Evolutionary conservation across 805 yeast genomes (phyloP), one percentile per base, ranked within the genome.

Genomic region (Metschnikowia hibisci): DNA sequence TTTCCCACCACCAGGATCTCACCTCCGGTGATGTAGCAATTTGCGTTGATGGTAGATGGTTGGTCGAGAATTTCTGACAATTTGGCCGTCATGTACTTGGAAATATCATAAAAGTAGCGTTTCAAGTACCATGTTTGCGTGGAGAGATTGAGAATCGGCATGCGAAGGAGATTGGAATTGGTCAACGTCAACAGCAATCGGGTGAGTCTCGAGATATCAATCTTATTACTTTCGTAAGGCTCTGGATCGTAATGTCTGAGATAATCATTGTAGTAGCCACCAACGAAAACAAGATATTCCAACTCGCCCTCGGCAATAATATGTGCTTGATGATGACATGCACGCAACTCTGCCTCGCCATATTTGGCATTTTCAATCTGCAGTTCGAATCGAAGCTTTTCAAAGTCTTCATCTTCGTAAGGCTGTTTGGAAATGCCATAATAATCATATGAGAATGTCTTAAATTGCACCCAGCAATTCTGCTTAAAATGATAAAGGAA

Each of bases 61-160:
- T 47, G 42, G 16, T 58, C 51, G 33, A 59, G 55, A 13, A 48
- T 44, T 3, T 60, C 56, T 12, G 57, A 54, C 13, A 64, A 48
- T 2, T 53, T 54, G 30, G 60, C 58, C 20, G 57, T 46, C 10
- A 63, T 44, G 44, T 34, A 31, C 18, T 48, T 47, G 22, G 52
- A 29, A 14, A 52, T 43, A 25, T 68, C 69, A 43, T 56, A 62
- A 47, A 56, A 61, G 51, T 62, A 69, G 36, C 62, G 57, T 39
- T 60, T 48, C 50, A 66, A 69, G 41, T 61, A 58, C 74, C 74
- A 70, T 5, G 66, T 64, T 46, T 67, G 73, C 4, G 74, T 64
- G 36, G 59, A 61, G 34, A 68, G 50, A 48, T 69, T 69, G 33
- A 67, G 60, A 13, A 61, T 65, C 12, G 69, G 58, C 23, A 69